Evolutionary conservation across 2,329 filamentous ascomycete genomes (phyloP).

Genomic region (Beauveria rudraprayagi): DNA sequence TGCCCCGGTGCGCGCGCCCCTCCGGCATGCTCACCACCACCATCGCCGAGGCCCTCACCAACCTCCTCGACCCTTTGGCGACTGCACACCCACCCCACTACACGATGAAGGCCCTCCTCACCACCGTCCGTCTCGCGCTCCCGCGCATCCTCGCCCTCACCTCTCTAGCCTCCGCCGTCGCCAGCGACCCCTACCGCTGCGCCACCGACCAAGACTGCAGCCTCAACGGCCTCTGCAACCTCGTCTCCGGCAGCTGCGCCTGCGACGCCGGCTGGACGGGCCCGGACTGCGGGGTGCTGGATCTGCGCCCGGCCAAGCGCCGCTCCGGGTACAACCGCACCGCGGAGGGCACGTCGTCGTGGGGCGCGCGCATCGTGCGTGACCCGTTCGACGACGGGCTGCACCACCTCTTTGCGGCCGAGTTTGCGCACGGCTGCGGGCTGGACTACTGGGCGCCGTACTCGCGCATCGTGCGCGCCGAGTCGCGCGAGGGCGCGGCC

Average conservation of each 20-base stretch:
- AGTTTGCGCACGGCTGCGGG: slow-evolving; percentile 38
- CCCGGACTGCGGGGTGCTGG: slow-evolving; percentile 35
- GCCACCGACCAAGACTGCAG: slow-evolving; percentile 22
- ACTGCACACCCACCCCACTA: background rate
- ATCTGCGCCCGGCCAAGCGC: slow-evolving; percentile 32
- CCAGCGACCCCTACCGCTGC: slow-evolving; percentile 11
- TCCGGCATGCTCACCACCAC: slow-evolving; percentile 1
- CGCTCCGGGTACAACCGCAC: slow-evolving; percentile 40
- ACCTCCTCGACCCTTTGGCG: background rate
- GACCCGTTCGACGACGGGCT: slow-evolving; percentile 29
- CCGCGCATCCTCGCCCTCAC: background rate
- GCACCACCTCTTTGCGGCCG: slow-evolving; percentile 38
- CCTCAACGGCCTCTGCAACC: slow-evolving; percentile 22
- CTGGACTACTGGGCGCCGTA: slow-evolving; percentile 39
- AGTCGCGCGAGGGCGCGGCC: slow-evolving; percentile 33
- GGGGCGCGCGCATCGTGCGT: slow-evolving; percentile 38
- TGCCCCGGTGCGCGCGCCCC: background rate
- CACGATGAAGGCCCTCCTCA: background rate
- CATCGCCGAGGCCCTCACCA: background rate
- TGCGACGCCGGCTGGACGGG: slow-evolving; percentile 37
- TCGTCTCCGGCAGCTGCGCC: slow-evolving; percentile 11
- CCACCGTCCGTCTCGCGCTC: background rate
- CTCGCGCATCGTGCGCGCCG: slow-evolving; percentile 36
- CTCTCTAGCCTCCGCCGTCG: background rate
- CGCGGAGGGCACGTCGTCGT: slow-evolving; percentile 33